Percentiles rank a stretch among this genome's conserved stretches.
Evolutionary conservation across 1,139 yeast genomes (phyloP).

Genomic region (Wickerhamomyces sp.): DNA sequence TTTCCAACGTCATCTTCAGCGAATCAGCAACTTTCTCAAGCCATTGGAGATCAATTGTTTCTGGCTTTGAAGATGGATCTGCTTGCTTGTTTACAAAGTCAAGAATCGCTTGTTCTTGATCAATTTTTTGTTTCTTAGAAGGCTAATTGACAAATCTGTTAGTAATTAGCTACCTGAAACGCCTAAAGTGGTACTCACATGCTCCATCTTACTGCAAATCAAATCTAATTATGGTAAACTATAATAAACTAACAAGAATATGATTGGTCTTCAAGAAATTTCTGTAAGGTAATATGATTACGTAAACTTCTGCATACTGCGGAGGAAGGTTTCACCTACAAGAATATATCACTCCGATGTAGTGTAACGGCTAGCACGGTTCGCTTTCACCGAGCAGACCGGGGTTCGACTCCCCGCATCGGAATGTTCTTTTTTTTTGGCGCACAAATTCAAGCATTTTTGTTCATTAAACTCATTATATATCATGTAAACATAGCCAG

Average conservation of each 20-base stretch:
- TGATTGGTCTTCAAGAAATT: too few relatives aligned
- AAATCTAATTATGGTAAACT: too few relatives aligned
- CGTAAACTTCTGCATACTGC: too few relatives aligned
- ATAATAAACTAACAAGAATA: too few relatives aligned
- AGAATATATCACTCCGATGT: constrained; percentile 43
- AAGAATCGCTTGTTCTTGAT: constrained; percentile 1
- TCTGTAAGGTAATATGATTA: too few relatives aligned
- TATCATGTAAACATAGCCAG: too few relatives aligned
- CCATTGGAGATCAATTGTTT: constrained; percentile 11
- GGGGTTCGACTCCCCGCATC: constrained; percentile 83
- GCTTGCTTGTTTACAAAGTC: not conserved
- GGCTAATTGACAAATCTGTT: too few relatives aligned
- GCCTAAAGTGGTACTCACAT: not conserved
- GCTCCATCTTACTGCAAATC: not conserved
- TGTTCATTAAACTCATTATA: too few relatives aligned
- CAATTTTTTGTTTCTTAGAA: not conserved
- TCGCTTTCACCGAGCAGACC: constrained; percentile 80
- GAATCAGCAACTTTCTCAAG: constrained; percentile 20
- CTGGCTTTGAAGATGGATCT: not conserved
- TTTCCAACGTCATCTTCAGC: constrained; percentile 23
- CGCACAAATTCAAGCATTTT: too few relatives aligned
- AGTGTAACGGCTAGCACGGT: constrained; percentile 83
- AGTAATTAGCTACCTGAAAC: too few relatives aligned
- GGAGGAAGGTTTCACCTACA: too few relatives aligned
- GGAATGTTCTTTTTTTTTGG: constrained; percentile 38